Conservation (phyloP, 495 filamentous ascomycete genomes). For the Glutinoglossum americanum region DNA sequence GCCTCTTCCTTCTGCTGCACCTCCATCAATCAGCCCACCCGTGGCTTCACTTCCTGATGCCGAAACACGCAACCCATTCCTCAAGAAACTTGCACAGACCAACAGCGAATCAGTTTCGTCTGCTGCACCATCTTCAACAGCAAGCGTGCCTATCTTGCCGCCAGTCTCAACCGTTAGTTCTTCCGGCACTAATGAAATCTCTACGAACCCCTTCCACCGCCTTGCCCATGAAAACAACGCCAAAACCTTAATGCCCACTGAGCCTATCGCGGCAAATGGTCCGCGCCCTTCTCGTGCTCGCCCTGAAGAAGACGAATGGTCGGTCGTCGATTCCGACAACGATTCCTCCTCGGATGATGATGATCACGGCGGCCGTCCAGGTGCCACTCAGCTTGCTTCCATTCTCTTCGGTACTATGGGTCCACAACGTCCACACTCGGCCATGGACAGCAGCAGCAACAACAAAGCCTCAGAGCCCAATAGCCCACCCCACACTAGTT, state of each 20-base stretch:
- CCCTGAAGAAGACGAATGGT: constrained; percentile 77
- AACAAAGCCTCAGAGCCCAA: constrained; percentile 9
- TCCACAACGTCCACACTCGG: constrained; percentile 71
- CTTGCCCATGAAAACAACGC: constrained; percentile 36
- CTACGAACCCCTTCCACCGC: constrained; percentile 93
- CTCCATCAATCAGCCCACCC: constrained; percentile 19
- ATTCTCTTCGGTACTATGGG: constrained; percentile 96
- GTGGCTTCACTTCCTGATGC: constrained; percentile 20
- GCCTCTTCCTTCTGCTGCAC: constrained; percentile 23
- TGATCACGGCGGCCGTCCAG: constrained; percentile 49
- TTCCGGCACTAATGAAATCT: constrained; percentile 27
- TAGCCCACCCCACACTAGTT: constrained; percentile 5
- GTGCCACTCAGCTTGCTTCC: constrained; percentile 76
- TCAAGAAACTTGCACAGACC: constrained; percentile 40
- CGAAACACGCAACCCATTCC: constrained; percentile 36
- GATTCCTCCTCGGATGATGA: constrained; percentile 42
- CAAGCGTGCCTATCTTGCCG: constrained; percentile 14
- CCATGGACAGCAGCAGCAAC: constrained; percentile 20
- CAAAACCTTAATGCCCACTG: constrained; percentile 13
- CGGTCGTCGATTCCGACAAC: constrained; percentile 55
- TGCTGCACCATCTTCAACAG: constrained; percentile 8
- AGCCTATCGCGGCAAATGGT: constrained; percentile 8
- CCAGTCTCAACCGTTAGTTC: constrained; percentile 13
- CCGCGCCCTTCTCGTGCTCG: constrained; percentile 30
- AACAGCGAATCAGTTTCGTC: constrained; percentile 9